A percentile compares a stretch with the other conserved stretches of the same genome.
These are phyloP conservation scores for Favolaschia claudopus DNA, from an alignment of 768 basidiomycete species.

Conservation along the genomic window DNA sequence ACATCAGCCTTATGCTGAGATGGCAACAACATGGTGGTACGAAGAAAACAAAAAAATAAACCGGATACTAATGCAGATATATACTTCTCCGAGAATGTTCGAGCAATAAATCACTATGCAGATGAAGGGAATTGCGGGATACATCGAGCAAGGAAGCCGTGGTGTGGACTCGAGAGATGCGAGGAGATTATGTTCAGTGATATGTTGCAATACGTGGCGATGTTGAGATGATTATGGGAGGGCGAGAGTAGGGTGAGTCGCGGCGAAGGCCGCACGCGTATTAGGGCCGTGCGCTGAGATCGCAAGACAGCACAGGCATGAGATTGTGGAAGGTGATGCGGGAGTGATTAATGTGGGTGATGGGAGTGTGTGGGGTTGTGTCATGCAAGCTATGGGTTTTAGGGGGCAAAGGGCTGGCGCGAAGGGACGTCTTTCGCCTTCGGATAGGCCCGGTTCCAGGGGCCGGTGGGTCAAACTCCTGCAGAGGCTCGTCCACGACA, in stretches of 20 bases:
- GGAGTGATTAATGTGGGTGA: constrained; percentile 53
- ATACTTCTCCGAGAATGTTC: constrained; percentile 11
- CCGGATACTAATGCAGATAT: constrained; percentile 21
- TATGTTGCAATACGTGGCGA: constrained; percentile 18
- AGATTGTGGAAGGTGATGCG: constrained; percentile 63
- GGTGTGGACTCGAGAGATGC: constrained; percentile 11
- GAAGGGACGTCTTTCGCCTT: constrained; percentile 60
- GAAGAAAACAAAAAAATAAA: constrained; percentile 21
- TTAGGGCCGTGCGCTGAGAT: constrained; percentile 34
- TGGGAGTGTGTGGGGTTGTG: constrained; percentile 38
- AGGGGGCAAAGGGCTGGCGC: constrained; percentile 54
- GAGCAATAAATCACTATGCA: constrained; percentile 21
- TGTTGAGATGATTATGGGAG: constrained; percentile 29
- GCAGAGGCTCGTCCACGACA: constrained; percentile 33
- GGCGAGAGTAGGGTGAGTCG: constrained; percentile 29
- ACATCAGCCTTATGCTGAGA: constrained; percentile 27
- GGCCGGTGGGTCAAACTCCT: constrained; percentile 26
- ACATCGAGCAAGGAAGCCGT: constrained; percentile 19
- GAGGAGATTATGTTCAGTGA: constrained; percentile 18
- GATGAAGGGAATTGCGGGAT: constrained; percentile 7
- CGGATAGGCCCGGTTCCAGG: constrained; percentile 63
- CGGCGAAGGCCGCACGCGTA: constrained; percentile 39
- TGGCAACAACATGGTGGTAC: constrained; percentile 19
- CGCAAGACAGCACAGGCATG: constrained; percentile 64
- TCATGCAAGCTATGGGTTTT: constrained; percentile 30